Conservation (phyloP, 179 eudicot genomes). For the Amaranthus tricolor region DNA sequence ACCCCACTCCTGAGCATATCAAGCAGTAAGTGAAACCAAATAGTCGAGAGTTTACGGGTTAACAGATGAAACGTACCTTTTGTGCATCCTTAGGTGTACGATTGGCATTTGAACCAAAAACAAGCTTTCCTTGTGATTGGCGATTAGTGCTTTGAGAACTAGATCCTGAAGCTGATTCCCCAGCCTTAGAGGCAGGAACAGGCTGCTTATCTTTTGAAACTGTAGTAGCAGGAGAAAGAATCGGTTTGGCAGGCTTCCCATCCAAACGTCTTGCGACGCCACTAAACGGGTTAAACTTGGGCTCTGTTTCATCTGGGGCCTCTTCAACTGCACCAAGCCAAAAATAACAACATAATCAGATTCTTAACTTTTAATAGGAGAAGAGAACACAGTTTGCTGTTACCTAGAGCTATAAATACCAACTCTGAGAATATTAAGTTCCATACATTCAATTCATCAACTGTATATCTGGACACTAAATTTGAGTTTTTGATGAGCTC, state of each 20-base stretch:
- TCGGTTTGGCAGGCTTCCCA: conserved; percentile 58
- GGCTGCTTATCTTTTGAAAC: conserved; percentile 54
- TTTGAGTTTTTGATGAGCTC: neutral
- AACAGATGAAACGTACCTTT: conserved; percentile 40
- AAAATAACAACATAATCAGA: neutral
- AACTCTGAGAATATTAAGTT: neutral
- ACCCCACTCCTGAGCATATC: no score
- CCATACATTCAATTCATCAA: neutral
- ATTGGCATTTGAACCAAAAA: conserved; percentile 65
- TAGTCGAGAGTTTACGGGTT: neutral
- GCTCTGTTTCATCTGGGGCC: conserved; percentile 57
- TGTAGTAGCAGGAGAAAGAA: conserved; percentile 49
- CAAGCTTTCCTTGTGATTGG: conserved; percentile 83
- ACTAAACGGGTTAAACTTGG: conserved; percentile 79
- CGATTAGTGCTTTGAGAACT: conserved; percentile 64
- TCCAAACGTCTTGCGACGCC: conserved; percentile 79
- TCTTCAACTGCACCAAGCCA: conserved; percentile 46
- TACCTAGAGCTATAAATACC: neutral
- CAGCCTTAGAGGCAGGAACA: conserved; percentile 33
- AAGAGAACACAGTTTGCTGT: neutral
- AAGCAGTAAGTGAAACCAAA: no score
- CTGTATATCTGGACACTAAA: neutral
- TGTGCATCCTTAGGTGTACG: conserved; percentile 40
- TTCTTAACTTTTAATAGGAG: neutral
- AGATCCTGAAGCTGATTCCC: conserved; percentile 47